Evolutionary conservation across 768 basidiomycete genomes (phyloP), one percentile per base, ranked within the genome.

Genomic region (Pleurotus tuoliensis): DNA sequence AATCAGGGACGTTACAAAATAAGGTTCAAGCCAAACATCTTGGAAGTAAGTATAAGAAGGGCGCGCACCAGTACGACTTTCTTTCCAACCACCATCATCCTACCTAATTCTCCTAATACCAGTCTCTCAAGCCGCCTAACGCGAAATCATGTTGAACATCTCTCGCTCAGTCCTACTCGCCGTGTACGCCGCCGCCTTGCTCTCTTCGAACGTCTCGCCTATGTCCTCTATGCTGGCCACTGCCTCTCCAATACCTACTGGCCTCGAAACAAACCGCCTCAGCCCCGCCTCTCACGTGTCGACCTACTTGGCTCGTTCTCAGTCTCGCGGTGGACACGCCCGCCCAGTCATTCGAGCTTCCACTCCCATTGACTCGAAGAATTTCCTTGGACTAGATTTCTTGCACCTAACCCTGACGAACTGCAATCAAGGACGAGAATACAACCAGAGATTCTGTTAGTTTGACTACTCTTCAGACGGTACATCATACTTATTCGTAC

Each of bases 151-250:
- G 51, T 53, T 41, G 37, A 53, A 38, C 52, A 55, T 59, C 55
- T 46, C 61, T 49, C 55, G 55, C 54, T 41, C 44, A 53, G 34
- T 52, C 57, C 65, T 75, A 59, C 57, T 78, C 64, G 72, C 71
- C 56, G 63, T 78, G 48, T 70, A 77, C 63, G 70, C 74, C 47
- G 62, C 74, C 58, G 69, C 66, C 56, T 68, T 82, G 60, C 65
- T 71, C 47, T 64, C 71, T 45, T 63, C 75, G 56, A 59, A 71
- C 58, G 68, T 71, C 60, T 47, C 73, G 55, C 66, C 66, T 56
- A 64, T 66, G 12, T 57, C 64, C 38, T 56, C 62, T 27, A 60
- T 63, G 44, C 50, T 18, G 52, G 68, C 67, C 22, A 52, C 67
- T 25, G 76, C 77, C 15, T 72, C 73, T 34, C 78, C 79, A 1